Evolutionary conservation across 1,284 basidiomycete genomes (phyloP).

Genomic region (Ganoderma meredithae): DNA sequence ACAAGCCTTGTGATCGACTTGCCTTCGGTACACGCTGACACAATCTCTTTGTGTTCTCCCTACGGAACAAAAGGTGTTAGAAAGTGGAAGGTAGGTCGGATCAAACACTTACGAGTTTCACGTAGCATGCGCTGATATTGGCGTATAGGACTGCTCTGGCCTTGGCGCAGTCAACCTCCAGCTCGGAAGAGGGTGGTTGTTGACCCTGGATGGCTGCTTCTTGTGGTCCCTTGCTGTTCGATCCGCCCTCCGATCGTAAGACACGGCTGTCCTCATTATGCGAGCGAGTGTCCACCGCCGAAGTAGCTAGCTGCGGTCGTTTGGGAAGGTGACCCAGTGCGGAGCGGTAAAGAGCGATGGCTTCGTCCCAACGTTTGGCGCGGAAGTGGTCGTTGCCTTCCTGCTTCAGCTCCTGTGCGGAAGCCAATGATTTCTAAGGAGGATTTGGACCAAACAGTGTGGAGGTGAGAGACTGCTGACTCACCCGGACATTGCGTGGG

Average conservation of each 20-base stretch:
- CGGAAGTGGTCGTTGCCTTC: conserved; percentile 65
- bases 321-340: conserved; percentile 66
- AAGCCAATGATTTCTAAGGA: conserved; percentile 51
- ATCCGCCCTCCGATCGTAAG: conserved; percentile 7
- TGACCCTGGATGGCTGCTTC: conserved; percentile 26
- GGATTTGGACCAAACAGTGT: neutral
- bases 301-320: conserved; percentile 43
- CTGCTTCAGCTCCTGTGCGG: conserved; percentile 66
- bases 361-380: conserved; percentile 65
- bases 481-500: conserved; percentile 20
- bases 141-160: conserved; percentile 74
- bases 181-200: conserved; percentile 35
- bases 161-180: conserved; percentile 58
- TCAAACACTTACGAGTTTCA: conserved; percentile 68
- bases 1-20: conserved; percentile 15
- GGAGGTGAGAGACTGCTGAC: neutral
- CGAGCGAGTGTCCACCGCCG: conserved; percentile 40
- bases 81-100: neutral
- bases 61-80: conserved; percentile 38
- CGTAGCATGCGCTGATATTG: conserved; percentile 83
- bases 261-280: conserved; percentile 39
- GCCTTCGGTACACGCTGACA: conserved; percentile 82
- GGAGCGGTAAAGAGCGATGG: conserved; percentile 66
- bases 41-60: conserved; percentile 80
- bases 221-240: conserved; percentile 16